Conservation (phyloP, 495 filamentous ascomycete genomes). For the Usnea hakonensis region DNA sequence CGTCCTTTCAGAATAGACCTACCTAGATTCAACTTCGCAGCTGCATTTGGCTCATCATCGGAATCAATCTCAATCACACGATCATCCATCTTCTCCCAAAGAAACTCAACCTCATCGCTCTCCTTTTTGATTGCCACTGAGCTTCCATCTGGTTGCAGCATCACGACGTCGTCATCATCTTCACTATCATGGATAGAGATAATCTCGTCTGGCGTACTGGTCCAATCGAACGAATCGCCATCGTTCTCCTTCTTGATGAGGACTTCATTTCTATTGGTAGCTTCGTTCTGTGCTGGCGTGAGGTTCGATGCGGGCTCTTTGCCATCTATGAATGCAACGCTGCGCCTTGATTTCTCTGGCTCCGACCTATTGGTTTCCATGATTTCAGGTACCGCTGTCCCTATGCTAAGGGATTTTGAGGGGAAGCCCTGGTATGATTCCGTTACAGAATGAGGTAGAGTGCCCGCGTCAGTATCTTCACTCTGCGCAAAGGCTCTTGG, state of each 20-base stretch:
- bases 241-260: not conserved
- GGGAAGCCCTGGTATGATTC: no score
- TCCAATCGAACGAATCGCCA: not conserved
- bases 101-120: not conserved
- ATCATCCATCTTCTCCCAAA: not conserved
- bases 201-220: not conserved
- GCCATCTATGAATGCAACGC: not conserved
- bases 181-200: constrained; percentile 1
- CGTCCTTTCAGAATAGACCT: not conserved
- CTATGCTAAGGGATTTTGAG: no score
- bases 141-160: not conserved
- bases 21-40: not conserved
- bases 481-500: no score
- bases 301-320: no score
- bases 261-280: not conserved
- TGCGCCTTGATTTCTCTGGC: not conserved
- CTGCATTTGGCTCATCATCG: not conserved
- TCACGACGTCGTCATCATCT: not conserved
- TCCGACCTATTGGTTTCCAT: no score
- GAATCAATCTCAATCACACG: constrained; percentile 1
- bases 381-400: no score
- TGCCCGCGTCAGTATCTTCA: not conserved
- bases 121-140: not conserved
- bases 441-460: not conserved
- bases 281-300: no score